phyloP scores from a whole-genome alignment of 495 filamentous ascomycete species.

The Lepraria neglecta region DNA sequence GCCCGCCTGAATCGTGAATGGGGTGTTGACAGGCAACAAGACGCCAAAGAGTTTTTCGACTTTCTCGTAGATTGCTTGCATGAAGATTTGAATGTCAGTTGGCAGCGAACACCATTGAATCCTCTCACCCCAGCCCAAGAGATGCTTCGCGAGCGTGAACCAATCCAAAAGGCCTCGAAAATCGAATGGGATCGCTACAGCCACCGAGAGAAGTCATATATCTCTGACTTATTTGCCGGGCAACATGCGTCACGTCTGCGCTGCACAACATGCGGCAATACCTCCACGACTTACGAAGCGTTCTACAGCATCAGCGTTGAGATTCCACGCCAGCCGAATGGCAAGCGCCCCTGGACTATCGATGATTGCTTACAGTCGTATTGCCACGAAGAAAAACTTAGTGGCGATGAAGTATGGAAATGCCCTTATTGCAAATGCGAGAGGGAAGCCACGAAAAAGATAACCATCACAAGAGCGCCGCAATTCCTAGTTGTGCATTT shows the following conservation, averaged over 20 bases:
- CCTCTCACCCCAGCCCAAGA: constrained; percentile 58
- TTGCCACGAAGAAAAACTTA: constrained; percentile 60
- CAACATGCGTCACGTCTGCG: constrained; percentile 60
- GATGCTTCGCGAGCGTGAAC: constrained; percentile 55
- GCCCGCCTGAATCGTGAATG: constrained; percentile 52
- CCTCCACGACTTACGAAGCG: constrained; percentile 65
- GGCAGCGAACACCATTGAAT: constrained; percentile 51
- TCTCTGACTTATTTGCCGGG: constrained; percentile 64
- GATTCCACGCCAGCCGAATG: constrained; percentile 47
- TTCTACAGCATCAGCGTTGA: constrained; percentile 65
- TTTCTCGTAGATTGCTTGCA: constrained; percentile 65
- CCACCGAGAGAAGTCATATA: constrained; percentile 60
- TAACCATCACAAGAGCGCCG: constrained; percentile 66
- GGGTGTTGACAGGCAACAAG: constrained; percentile 62
- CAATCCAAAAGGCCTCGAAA: constrained; percentile 51
- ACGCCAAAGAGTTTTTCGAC: constrained; percentile 72
- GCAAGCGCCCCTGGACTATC: constrained; percentile 39
- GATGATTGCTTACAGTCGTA: constrained; percentile 62
- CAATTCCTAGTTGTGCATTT: constrained; percentile 69
- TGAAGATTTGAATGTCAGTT: constrained; percentile 68
- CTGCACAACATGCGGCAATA: constrained; percentile 58
- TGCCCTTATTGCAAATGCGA: constrained; percentile 64
- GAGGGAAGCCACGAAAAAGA: constrained; percentile 63
- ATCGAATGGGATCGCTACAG: constrained; percentile 65
- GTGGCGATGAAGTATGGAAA: constrained; percentile 63